phyloP scores from a whole-genome alignment of 2,329 filamentous ascomycete species.

The Fusarium begoniae region DNA sequence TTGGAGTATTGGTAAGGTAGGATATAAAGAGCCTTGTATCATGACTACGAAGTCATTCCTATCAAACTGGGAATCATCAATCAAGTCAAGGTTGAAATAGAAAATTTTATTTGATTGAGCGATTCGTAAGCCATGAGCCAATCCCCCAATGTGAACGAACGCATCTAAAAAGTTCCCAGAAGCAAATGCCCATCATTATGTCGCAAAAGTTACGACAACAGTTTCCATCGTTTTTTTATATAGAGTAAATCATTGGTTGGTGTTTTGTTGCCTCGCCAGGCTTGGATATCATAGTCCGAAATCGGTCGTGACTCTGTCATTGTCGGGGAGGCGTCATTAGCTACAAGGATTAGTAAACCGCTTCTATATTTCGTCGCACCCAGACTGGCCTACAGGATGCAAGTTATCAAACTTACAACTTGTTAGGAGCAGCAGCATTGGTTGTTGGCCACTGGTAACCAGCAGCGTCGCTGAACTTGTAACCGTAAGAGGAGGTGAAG shows the following conservation, averaged over 20 bases:
- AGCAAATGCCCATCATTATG: constrained; percentile 36
- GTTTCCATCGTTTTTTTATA: constrained; percentile 28
- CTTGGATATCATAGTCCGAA: constrained; percentile 35
- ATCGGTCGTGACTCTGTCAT: constrained; percentile 31
- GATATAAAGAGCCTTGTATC: not conserved
- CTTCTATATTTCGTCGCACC: not conserved
- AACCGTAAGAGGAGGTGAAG: constrained; percentile 97
- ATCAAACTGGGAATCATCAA: constrained; percentile 1
- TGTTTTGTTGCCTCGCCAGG: constrained; percentile 16
- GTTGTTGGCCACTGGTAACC: constrained; percentile 95
- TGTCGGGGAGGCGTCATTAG: constrained; percentile 33
- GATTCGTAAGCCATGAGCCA: constrained; percentile 27
- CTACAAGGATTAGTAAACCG: constrained; percentile 34
- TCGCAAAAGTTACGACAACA: constrained; percentile 26
- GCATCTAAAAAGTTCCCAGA: constrained; percentile 36
- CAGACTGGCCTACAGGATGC: constrained; percentile 24
- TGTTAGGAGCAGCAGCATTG: constrained; percentile 73
- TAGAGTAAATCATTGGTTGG: constrained; percentile 33
- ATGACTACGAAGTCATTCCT: not conserved
- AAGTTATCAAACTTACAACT: constrained; percentile 71
- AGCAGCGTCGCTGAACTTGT: constrained; percentile 97
- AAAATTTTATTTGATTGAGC: constrained; percentile 33
- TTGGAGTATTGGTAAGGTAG: not conserved
- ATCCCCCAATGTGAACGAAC: constrained; percentile 24
- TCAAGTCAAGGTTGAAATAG: constrained; percentile 16